phyloP scores from a whole-genome alignment of 2,329 filamentous ascomycete species.

The Parastagonospora avenae region DNA sequence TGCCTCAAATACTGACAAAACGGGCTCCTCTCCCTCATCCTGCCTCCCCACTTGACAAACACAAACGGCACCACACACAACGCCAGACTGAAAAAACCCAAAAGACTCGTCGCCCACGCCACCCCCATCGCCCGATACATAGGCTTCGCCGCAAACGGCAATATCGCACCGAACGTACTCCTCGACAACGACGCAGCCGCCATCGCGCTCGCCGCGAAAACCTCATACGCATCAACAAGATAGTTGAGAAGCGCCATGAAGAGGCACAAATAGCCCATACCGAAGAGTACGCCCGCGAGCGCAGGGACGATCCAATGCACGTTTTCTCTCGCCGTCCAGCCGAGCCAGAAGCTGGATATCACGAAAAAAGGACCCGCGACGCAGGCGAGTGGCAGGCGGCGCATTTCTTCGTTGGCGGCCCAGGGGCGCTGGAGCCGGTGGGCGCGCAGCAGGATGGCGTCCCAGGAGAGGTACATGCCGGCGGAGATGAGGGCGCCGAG shows the following conservation, averaged over 20 bases:
- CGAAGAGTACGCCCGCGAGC: slow-evolving; percentile 50
- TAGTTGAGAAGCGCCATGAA: slow-evolving; percentile 66
- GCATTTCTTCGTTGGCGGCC: slow-evolving; percentile 67
- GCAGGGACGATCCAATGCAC: slow-evolving; percentile 53
- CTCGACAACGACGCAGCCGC: slow-evolving; percentile 83
- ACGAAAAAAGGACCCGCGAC: slow-evolving; percentile 68
- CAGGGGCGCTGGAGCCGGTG: slow-evolving; percentile 57
- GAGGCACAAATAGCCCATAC: slow-evolving; percentile 54
- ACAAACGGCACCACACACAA: slow-evolving; percentile 63
- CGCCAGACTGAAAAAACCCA: slow-evolving; percentile 56
- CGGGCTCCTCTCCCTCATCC: slow-evolving; percentile 61
- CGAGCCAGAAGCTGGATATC: slow-evolving; percentile 50
- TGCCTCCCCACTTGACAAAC: slow-evolving; percentile 60
- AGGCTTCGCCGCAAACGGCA: slow-evolving; percentile 54
- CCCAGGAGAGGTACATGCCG: slow-evolving; percentile 69
- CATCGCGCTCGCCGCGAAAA: slow-evolving; percentile 76
- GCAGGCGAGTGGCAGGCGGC: slow-evolving; percentile 73
- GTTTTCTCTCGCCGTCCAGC: slow-evolving; percentile 46
- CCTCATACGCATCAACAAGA: slow-evolving; percentile 68
- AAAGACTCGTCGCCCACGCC: slow-evolving; percentile 65
- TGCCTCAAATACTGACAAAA: slow-evolving; percentile 66
- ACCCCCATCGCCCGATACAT: slow-evolving; percentile 73
- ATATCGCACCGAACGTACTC: slow-evolving; percentile 73
- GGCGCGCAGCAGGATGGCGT: slow-evolving; percentile 62
- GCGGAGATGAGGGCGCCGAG: slow-evolving; percentile 65